Percentiles rank a stretch among this genome's conserved stretches.
Evolutionary conservation across 306 rosid species (phyloP).

Genomic region (Medicago lupulina): DNA sequence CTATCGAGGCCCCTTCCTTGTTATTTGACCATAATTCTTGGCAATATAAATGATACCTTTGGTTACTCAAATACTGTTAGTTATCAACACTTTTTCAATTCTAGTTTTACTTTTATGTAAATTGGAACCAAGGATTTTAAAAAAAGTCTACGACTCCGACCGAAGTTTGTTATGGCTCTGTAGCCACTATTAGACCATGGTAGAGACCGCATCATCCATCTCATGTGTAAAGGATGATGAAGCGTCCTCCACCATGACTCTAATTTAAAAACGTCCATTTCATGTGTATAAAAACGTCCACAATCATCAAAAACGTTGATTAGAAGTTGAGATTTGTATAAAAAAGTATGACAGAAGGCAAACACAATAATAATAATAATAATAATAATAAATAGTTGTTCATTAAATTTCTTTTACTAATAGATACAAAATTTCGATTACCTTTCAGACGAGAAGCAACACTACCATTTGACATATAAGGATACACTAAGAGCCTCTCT

Average conservation of each 20-base stretch:
- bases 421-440: constrained; percentile 32
- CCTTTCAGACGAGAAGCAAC: constrained; percentile 95
- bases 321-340: neutral
- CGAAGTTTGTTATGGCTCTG: neutral
- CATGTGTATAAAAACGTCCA: no score
- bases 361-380: no score
- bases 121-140: neutral
- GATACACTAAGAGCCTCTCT: constrained; percentile 92
- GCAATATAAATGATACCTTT: neutral
- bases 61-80: neutral
- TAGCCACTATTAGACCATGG: neutral
- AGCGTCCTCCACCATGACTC: neutral
- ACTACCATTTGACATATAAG: constrained; percentile 97
- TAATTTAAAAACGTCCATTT: neutral
- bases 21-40: neutral
- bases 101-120: neutral
- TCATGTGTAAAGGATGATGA: no score
- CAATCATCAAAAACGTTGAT: neutral
- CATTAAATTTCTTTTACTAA: neutral
- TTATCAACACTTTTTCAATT: constrained; percentile 16
- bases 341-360: neutral
- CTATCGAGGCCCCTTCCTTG: neutral
- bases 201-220: neutral
- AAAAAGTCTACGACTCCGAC: neutral
- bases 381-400: neutral